Percentiles rank a stretch among this genome's conserved stretches.
Evolutionary conservation across 2,329 filamentous ascomycete genomes (phyloP).

Genomic region (Arthroderma sp.): DNA sequence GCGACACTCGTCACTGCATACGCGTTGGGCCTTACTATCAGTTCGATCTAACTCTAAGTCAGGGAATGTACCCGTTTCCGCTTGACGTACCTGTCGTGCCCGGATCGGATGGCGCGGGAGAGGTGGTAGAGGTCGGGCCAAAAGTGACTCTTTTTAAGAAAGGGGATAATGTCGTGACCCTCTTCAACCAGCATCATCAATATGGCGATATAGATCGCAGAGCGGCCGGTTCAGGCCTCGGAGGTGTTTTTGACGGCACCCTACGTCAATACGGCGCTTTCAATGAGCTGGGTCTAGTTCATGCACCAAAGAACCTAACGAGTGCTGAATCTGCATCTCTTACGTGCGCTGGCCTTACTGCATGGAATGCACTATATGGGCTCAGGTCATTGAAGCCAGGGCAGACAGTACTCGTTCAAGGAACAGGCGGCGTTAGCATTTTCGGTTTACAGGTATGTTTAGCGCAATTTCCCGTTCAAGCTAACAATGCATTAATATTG

Average conservation of each 20-base stretch:
- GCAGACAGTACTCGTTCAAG: conserved; percentile 45
- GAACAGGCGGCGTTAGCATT: conserved; percentile 47
- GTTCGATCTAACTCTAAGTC: background rate
- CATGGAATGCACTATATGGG: conserved; percentile 54
- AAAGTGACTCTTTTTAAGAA: conserved; percentile 44
- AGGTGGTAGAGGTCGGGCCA: conserved; percentile 39
- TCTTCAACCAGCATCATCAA: conserved; percentile 47
- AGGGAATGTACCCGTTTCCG: conserved; percentile 35
- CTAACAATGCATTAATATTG: background rate
- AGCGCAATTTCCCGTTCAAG: background rate
- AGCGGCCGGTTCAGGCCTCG: conserved; percentile 45
- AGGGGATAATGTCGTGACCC: conserved; percentile 45
- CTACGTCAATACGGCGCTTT: conserved; percentile 57
- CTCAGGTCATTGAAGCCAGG: conserved; percentile 41
- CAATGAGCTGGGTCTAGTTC: conserved; percentile 54
- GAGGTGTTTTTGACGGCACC: conserved; percentile 54
- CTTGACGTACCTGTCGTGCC: conserved; percentile 30
- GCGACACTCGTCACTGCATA: background rate
- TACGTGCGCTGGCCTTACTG: conserved; percentile 48
- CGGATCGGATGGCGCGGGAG: conserved; percentile 31
- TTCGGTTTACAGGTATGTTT: conserved; percentile 36
- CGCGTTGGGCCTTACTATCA: background rate
- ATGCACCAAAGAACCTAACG: conserved; percentile 44
- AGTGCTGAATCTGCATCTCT: conserved; percentile 45
- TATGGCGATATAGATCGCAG: conserved; percentile 31